Conservation (phyloP, 192 early-diverging fungal species). For the Podila epigama region DNA sequence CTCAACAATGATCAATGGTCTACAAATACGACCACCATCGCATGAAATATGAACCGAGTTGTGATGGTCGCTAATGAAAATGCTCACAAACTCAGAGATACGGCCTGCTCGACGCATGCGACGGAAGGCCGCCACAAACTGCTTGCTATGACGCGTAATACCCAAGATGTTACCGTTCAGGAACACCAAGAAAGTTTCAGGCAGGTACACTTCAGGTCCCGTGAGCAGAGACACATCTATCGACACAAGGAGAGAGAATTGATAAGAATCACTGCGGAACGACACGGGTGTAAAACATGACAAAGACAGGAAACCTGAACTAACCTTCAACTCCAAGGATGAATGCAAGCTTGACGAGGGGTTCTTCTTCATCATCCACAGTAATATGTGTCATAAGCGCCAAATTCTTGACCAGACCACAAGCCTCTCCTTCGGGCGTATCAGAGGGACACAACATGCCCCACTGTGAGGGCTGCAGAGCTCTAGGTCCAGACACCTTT, state of each 20-base stretch:
- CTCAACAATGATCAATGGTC: slow-evolving; percentile 95
- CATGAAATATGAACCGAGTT: slow-evolving; percentile 89
- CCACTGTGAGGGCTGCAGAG: slow-evolving; percentile 96
- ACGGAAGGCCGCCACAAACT: slow-evolving; percentile 90
- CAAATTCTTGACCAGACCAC: slow-evolving; percentile 97
- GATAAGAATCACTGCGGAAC: background rate
- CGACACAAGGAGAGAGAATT: background rate
- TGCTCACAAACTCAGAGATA: slow-evolving; percentile 89
- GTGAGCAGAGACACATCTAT: slow-evolving; percentile 86
- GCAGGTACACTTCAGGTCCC: slow-evolving; percentile 85
- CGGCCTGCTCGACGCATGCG: slow-evolving; percentile 85
- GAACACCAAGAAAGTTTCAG: slow-evolving; percentile 85
- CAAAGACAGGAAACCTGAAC: background rate
- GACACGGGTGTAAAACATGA: background rate
- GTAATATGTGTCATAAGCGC: slow-evolving; percentile 99
- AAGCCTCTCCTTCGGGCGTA: slow-evolving; percentile 98
- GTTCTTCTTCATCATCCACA: slow-evolving; percentile 88
- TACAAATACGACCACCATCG: slow-evolving; percentile 96
- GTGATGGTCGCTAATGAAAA: slow-evolving; percentile 86
- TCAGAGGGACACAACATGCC: slow-evolving; percentile 97
- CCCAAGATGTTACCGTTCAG: slow-evolving; percentile 95
- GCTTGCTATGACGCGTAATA: slow-evolving; percentile 78
- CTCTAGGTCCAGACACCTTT: slow-evolving; percentile 96
- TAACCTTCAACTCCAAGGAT: slow-evolving; percentile 85
- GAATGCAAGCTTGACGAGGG: slow-evolving; percentile 79